Base-by-base conservation (phyloP, 495 filamentous ascomycete species). In the Glarea lozoyensis region DNA sequence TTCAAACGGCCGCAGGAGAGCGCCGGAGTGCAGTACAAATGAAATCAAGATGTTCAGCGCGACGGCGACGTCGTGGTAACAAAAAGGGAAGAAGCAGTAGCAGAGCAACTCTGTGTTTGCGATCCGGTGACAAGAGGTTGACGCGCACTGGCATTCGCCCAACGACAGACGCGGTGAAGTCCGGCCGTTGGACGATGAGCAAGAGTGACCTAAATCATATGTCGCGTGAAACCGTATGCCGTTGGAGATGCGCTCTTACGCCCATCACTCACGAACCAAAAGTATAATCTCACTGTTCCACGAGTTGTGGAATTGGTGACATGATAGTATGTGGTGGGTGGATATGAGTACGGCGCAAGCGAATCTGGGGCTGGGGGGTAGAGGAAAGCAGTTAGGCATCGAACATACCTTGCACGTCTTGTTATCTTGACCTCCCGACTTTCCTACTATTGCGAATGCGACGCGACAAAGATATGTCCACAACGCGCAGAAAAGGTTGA, bases 71-170 rank as follows among this genome's bases (percentile, higher is more conserved):
- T 7, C 7, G 25, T n/a, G 25, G 25, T 29, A 29, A 48, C 41
- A 55, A 47, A 45, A 45, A 43, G 45, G 41, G 46, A 54, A 30
- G 50, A 43, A 46, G 42, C 50, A 49, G 46, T 46, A n/a, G n/a
- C n/a, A n/a, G n/a, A n/a, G n/a, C n/a, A n/a, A n/a, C 38, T 36
- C 22, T 37, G 38, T 54, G 46, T 49, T 49, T 49, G 46, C 42
- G 30, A 44, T 40, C 51, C 31, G 34, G 52, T 46, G 47, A 50
- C 43, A 47, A 30, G 37, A 44, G 12, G 32, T 40, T 35, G 51
- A 49, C 31, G 51, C 42, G 46, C 51, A 43, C 33, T 35, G 11
- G 32, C 23, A 23, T 23, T 47, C 6, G 42, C 37, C 45, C 45
- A 53, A 48, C 45, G 45, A 32, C 46, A 37, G 31, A 37, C 31